Base-by-base conservation (phyloP, 768 basidiomycete species). In the Leccinum disarticulatum region DNA sequence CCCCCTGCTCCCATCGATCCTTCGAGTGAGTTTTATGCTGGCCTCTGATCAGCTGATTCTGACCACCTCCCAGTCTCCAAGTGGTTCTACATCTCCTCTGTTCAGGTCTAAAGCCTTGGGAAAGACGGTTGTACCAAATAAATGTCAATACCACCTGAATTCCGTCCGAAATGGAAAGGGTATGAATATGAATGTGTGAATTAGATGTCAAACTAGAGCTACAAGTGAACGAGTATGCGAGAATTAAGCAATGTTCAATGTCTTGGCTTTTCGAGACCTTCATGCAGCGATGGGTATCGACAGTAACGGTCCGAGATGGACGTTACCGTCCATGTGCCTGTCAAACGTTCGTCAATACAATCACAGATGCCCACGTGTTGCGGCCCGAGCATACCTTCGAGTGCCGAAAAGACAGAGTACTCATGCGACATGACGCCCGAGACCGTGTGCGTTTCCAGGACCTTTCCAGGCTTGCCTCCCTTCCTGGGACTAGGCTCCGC, bases 51-150 rank as follows among this genome's bases (percentile, higher is more conserved):
- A n/a, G 19, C 33, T 6, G 19, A 48, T 17, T 31, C 61, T 70
- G 36, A 74, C 13, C 68, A 38, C 2, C 41, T 60, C 25, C 25
- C 63, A 92, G 91, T 93, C 66, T 91, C 87, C 64, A 93, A 93
- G 72, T 93, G 91, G 92, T 94, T 94, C 86, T 91, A 93, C 77
- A 95, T 95, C 69, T 91, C 93, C 22, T 93, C 92, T 35, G 90
- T 90, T 33, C 88, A 89, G 64, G 88, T 93, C 61, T 93, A 80
- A 61, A 56, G 9, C 17, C 55, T 9, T 22, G 10, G 35, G 17
- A 11, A 46, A 31, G 38, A 30, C 10, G 30, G 31, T 35, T 51
- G 55, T 56, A 58, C 43, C 48, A 50, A 36, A 38, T 17, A 47
- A 17, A 43, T 19, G 49, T 41, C 54, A 62, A 59, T 61, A 30